Percentiles rank a stretch among this genome's conserved stretches.
Evolutionary conservation across 75 land plant species (phyloP).

Genomic region (Pinus taeda): DNA sequence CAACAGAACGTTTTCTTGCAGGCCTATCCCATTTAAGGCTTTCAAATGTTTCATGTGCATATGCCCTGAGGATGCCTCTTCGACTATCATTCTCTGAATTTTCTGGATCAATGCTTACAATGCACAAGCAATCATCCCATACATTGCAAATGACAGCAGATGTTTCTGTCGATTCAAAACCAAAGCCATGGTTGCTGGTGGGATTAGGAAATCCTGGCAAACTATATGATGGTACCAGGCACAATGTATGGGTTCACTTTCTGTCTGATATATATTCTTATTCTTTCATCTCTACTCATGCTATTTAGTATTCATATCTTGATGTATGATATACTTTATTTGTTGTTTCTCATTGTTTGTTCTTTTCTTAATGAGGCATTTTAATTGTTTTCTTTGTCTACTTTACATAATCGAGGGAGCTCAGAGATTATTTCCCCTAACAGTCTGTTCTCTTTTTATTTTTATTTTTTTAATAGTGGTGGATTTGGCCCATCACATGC

Average conservation of each 20-base stretch:
- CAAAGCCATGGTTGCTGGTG: conserved; percentile 74
- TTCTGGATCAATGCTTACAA: neutral
- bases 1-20: neutral
- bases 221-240: conserved; percentile 63
- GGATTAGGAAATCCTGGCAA: conserved; percentile 91
- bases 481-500: neutral
- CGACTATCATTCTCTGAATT: neutral
- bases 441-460: too few relatives aligned
- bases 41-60: neutral
- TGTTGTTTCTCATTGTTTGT: neutral
- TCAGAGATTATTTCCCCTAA: too few relatives aligned
- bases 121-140: neutral
- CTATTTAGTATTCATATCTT: neutral
- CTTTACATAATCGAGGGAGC: too few relatives aligned
- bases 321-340: neutral
- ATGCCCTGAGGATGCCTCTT: neutral
- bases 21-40: neutral
- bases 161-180: conserved; percentile 9
- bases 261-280: neutral
- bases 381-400: neutral
- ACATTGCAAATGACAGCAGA: neutral
- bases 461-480: neutral
- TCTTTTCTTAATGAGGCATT: neutral
- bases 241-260: conserved; percentile 43
- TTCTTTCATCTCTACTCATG: neutral